Percentiles rank a stretch among this genome's conserved stretches.
Conservation (phyloP, 345 rosid species). For the Eucalyptus melliodora region DNA sequence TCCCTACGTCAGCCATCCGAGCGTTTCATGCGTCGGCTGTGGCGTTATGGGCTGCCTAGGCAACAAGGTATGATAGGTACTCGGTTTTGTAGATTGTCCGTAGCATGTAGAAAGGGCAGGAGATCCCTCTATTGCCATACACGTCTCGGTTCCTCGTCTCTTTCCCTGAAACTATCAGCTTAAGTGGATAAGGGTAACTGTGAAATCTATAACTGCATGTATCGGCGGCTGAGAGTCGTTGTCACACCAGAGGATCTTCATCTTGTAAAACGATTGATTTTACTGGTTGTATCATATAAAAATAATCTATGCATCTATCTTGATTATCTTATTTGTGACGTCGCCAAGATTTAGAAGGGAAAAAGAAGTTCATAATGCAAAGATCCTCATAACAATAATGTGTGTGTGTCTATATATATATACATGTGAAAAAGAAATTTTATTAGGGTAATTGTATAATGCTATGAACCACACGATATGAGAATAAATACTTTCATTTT, state of each 20-base stretch:
- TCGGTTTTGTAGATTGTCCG: not conserved
- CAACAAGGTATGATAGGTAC: not conserved
- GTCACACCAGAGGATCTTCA: not conserved
- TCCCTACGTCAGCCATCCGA: not conserved
- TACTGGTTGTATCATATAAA: not conserved
- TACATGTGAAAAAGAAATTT: not conserved
- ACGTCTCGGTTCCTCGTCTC: not conserved
- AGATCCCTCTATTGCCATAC: not conserved
- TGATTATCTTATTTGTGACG: not conserved
- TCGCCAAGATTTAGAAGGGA: not conserved
- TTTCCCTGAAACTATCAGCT: not conserved
- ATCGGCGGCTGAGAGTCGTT: not conserved
- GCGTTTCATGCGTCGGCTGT: not conserved
- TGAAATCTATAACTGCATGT: not conserved
- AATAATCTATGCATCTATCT: not conserved
- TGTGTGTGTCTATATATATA: not conserved
- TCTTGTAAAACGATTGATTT: not conserved
- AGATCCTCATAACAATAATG: not conserved
- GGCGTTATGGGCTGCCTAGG: constrained; percentile 1
- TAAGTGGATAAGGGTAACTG: not conserved
- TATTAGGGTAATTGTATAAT: not conserved
- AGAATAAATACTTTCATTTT: not conserved
- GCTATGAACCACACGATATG: not conserved
- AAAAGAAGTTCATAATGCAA: not conserved
- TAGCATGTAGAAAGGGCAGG: not conserved